phyloP scores from a whole-genome alignment of 768 basidiomycete genomes.

The Hericium alpestre region DNA sequence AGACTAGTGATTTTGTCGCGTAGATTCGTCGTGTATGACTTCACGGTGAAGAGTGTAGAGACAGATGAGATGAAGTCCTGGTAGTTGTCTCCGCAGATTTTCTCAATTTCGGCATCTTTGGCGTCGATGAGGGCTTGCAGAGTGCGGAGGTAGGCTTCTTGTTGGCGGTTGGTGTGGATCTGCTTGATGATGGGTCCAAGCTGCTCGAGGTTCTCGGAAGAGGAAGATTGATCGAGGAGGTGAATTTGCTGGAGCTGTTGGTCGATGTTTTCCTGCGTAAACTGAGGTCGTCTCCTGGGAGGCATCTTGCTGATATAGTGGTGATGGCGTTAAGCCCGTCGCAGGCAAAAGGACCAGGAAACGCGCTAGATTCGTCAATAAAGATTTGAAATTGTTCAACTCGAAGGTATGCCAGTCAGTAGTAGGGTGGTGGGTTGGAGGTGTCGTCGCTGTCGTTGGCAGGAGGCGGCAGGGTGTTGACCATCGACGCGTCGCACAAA shows the following conservation, averaged over 20 bases:
- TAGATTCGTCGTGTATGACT: slow-evolving; percentile 91
- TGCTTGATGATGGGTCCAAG: slow-evolving; percentile 92
- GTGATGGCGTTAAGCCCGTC: not conserved
- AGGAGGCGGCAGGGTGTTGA: no score
- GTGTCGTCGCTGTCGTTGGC: no score
- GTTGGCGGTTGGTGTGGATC: slow-evolving; percentile 78
- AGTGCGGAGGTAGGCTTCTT: slow-evolving; percentile 81
- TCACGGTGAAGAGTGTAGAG: slow-evolving; percentile 90
- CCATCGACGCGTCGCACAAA: not conserved
- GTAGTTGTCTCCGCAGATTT: slow-evolving; percentile 92
- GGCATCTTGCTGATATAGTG: slow-evolving; percentile 37
- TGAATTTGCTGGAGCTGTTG: slow-evolving; percentile 88
- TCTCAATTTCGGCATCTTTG: slow-evolving; percentile 94
- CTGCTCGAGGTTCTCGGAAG: slow-evolving; percentile 90
- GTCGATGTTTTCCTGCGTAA: slow-evolving; percentile 78
- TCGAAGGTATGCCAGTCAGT: not conserved
- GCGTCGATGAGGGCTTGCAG: slow-evolving; percentile 82
- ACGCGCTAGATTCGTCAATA: not conserved
- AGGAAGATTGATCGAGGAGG: slow-evolving; percentile 76
- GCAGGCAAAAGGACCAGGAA: not conserved
- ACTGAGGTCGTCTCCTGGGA: slow-evolving; percentile 58
- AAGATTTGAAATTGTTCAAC: not conserved
- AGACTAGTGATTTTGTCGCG: slow-evolving; percentile 84
- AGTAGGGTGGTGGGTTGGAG: not conserved
- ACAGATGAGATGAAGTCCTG: slow-evolving; percentile 97